Conservation (phyloP, 192 early-diverging fungal species). For the Coemansia sp. region DNA sequence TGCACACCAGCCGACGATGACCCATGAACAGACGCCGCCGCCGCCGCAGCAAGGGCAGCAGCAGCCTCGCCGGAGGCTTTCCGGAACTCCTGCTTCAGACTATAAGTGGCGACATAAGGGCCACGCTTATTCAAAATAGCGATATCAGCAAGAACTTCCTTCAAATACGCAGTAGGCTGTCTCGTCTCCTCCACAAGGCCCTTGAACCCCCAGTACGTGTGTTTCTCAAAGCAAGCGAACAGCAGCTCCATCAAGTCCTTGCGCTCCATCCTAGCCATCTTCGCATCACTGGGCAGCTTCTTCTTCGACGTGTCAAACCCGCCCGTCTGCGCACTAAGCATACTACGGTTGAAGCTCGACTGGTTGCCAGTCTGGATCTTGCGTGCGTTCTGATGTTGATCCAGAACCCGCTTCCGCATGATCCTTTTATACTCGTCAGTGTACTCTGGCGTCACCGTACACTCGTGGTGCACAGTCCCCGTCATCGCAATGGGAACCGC, state of each 20-base stretch:
- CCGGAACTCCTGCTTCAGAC: slow-evolving; percentile 83
- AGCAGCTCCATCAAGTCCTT: slow-evolving; percentile 83
- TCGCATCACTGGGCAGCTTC: slow-evolving; percentile 62
- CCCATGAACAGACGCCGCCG: slow-evolving; percentile 4
- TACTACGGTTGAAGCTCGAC: slow-evolving; percentile 49
- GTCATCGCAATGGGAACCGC: slow-evolving; percentile 58
- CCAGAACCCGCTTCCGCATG: slow-evolving; percentile 66
- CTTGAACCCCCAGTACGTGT: slow-evolving; percentile 85
- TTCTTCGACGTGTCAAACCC: slow-evolving; percentile 50
- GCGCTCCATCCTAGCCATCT: slow-evolving; percentile 80
- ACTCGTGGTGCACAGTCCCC: slow-evolving; percentile 75
- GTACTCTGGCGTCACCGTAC: slow-evolving; percentile 63
- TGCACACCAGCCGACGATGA: slow-evolving; percentile 1
- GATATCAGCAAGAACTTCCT: slow-evolving; percentile 81
- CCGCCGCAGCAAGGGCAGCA: slow-evolving; percentile 24
- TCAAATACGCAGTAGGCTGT: slow-evolving; percentile 81
- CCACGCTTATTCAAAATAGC: slow-evolving; percentile 82
- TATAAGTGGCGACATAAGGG: slow-evolving; percentile 76
- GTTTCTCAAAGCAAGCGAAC: slow-evolving; percentile 78
- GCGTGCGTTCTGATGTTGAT: slow-evolving; percentile 48
- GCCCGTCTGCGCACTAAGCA: slow-evolving; percentile 45
- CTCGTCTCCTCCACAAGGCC: slow-evolving; percentile 77
- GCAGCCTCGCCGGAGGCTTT: slow-evolving; percentile 37
- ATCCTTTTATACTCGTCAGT: slow-evolving; percentile 65
- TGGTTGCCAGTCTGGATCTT: slow-evolving; percentile 21